Evolutionary conservation across 371 early-diverging fungal species (phyloP).

Genomic region (Mortierella sp.): DNA sequence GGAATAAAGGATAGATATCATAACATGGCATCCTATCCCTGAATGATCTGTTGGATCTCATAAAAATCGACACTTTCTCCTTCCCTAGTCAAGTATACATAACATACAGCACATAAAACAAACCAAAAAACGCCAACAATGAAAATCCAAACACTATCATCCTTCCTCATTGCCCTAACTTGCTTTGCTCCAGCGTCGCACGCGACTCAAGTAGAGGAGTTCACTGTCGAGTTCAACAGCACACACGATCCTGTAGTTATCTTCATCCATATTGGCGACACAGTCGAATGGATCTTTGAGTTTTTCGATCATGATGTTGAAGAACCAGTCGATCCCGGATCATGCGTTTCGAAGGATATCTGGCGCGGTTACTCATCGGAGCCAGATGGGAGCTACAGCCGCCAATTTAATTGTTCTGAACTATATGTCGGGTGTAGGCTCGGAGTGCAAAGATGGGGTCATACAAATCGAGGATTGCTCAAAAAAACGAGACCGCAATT

Average conservation of each 20-base stretch:
- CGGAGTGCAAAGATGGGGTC: not conserved
- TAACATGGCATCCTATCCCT: no score
- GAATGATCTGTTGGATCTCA: no score
- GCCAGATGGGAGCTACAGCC: not conserved
- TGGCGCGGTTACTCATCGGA: not conserved
- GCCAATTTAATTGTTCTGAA: not conserved
- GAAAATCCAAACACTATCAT: not conserved
- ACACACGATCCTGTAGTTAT: not conserved
- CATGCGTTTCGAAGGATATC: not conserved
- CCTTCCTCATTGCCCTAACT: not conserved
- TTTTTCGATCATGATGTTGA: not conserved
- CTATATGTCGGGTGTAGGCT: not conserved
- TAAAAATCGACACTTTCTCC: no score
- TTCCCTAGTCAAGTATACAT: no score
- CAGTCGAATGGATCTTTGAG: not conserved
- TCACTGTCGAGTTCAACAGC: not conserved
- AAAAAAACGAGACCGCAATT: no score
- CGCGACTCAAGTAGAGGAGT: not conserved
- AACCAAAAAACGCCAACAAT: no score
- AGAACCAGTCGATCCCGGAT: not conserved
- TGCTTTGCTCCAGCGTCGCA: not conserved
- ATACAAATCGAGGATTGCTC: not conserved
- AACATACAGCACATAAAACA: not conserved
- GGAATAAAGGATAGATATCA: no score
- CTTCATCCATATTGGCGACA: not conserved